phyloP scores from a whole-genome alignment of 164 flowering plant genomes.

The Stephania japonica region DNA sequence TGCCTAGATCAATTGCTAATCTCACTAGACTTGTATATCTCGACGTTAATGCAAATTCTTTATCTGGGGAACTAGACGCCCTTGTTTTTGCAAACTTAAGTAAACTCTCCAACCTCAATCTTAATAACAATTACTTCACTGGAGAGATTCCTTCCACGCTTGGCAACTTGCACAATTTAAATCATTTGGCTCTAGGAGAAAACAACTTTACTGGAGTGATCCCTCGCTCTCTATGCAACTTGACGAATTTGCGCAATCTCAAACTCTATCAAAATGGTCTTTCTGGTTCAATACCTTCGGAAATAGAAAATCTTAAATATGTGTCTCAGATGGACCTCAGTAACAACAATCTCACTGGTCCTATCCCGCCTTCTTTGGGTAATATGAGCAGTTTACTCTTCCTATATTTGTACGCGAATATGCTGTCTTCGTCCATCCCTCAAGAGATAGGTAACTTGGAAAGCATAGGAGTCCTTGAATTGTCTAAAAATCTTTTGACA shows the following conservation, averaged over 20 bases:
- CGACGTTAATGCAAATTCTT: not conserved
- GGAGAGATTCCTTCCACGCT: not conserved
- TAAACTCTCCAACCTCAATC: not conserved
- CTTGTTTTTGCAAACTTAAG: not conserved
- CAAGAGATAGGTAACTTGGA: not conserved
- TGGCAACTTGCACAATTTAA: not conserved
- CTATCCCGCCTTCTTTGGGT: not conserved
- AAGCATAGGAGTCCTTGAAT: not conserved
- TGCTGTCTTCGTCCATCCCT: not conserved
- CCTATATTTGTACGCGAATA: not conserved
- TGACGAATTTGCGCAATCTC: not conserved
- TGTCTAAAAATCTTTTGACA: not conserved
- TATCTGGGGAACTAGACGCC: not conserved
- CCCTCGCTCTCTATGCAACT: slow-evolving; percentile 1
- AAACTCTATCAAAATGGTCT: not conserved
- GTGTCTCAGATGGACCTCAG: not conserved
- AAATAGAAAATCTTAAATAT: slow-evolving; percentile 1
- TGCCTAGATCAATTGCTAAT: not conserved
- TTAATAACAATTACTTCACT: not conserved
- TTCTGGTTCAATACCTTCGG: not conserved
- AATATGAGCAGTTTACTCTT: not conserved
- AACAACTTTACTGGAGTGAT: not conserved
- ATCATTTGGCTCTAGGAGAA: not conserved
- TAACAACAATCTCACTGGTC: not conserved
- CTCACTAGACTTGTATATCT: not conserved